These are phyloP conservation scores for Aspergillus incahuasiensis DNA, from an alignment of 495 filamentous ascomycete genomes.

Conservation along the genomic window DNA sequence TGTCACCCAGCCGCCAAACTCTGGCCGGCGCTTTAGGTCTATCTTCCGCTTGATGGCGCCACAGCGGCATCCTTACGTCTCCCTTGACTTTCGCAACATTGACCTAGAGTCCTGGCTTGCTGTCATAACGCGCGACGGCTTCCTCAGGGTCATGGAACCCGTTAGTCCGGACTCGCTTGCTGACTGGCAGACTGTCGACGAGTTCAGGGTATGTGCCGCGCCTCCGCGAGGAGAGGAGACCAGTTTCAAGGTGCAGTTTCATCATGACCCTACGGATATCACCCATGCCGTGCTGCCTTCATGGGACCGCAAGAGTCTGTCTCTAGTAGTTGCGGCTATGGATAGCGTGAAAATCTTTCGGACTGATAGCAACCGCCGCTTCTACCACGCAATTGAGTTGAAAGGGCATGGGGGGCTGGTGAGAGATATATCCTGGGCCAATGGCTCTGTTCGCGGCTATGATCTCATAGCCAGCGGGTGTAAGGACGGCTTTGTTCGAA, in stretches of 20 bases:
- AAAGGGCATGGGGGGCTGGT: constrained; percentile 67
- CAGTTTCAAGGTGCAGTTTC: constrained; percentile 77
- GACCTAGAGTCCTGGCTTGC: constrained; percentile 76
- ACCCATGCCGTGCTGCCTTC: constrained; percentile 72
- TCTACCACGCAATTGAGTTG: constrained; percentile 77
- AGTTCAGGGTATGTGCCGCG: constrained; percentile 57
- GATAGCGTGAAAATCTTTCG: constrained; percentile 74
- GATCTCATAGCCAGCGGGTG: constrained; percentile 89
- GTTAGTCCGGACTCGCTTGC: constrained; percentile 76
- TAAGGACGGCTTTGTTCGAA: constrained; percentile 81
- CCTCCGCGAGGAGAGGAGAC: constrained; percentile 74
- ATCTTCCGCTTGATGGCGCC: constrained; percentile 53
- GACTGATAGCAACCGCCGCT: constrained; percentile 59
- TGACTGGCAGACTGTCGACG: constrained; percentile 70
- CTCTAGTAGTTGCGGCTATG: constrained; percentile 79
- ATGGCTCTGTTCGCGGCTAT: constrained; percentile 77
- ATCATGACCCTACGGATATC: constrained; percentile 75
- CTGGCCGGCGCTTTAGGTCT: constrained; percentile 71
- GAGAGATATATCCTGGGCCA: constrained; percentile 90
- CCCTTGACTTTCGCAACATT: constrained; percentile 73
- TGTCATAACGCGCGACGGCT: constrained; percentile 73
- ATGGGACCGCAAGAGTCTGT: constrained; percentile 66
- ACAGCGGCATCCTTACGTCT: constrained; percentile 62
- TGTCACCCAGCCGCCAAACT: constrained; percentile 61
- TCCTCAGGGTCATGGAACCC: constrained; percentile 77